These are phyloP conservation scores for Fragaria iinumae DNA, from an alignment of 306 rosid species.

Conservation along the genomic window DNA sequence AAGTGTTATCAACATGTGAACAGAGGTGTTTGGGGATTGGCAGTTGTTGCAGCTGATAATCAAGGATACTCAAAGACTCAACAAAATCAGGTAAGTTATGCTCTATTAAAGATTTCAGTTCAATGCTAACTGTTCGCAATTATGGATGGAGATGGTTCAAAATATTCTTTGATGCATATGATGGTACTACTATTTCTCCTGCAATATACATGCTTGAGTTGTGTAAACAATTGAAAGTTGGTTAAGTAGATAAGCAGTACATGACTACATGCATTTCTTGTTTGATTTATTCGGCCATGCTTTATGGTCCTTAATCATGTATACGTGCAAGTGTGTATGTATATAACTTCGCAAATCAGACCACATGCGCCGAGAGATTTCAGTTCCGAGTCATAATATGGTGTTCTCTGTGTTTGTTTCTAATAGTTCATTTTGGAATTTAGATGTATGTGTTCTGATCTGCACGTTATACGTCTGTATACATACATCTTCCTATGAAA, in stretches of 20 bases:
- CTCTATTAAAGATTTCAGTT: conserved; percentile 1
- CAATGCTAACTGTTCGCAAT: not conserved
- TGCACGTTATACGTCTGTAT: too few species aligned
- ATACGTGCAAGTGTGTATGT: too few species aligned
- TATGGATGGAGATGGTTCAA: not conserved
- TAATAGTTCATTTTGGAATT: not conserved
- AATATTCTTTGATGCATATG: not conserved
- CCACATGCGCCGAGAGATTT: not conserved
- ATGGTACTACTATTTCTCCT: not conserved
- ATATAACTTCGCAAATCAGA: not conserved
- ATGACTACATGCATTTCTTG: not conserved
- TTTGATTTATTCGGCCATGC: not conserved
- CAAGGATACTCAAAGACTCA: conserved; percentile 9
- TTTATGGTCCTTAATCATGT: not conserved
- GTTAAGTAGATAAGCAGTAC: not conserved
- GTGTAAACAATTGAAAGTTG: conserved; percentile 1
- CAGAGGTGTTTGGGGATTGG: not conserved
- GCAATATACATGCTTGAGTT: not conserved
- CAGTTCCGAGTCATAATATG: not conserved
- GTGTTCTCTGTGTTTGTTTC: not conserved
- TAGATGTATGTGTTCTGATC: not conserved
- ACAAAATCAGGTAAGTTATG: conserved; percentile 7
- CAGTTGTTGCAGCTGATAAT: not conserved
- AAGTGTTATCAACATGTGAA: not conserved
- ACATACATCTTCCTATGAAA: too few species aligned